Evolutionary conservation across 1,284 basidiomycete species (phyloP), one percentile per base, ranked within the genome.

Genomic region (Sporisorium iseilematis-ciliati): DNA sequence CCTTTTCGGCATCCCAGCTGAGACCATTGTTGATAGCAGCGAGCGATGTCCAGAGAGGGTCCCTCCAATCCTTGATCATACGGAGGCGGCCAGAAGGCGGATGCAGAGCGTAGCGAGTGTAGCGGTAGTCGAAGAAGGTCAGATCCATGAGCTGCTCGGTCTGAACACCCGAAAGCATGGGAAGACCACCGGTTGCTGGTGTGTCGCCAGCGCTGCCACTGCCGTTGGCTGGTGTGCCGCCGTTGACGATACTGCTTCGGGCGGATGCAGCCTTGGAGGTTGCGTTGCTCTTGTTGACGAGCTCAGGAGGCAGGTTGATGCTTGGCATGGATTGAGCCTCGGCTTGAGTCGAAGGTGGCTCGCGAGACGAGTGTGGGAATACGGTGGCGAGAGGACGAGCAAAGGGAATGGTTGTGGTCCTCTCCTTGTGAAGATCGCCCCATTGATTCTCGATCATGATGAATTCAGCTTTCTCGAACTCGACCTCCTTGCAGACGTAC

Each of bases 1-100:
- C 82, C 57, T 80, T 78, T 26, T 82, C 78, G 7, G 72, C 68
- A 41, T 84, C 82, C 51, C 56, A 65, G 31, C 62, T 65, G 41
- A 82, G 69, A 7, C 84, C 84, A 20, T 66, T 59, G 18, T 75
- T 67, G 60, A 81, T 73, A 25, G 72, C 56, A 18, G 87, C 84
- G 8, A 91, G 85, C 6, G 90, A 89, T 2, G 89, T 89, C 93
- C 94, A 95, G 11, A 88, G 87, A 0, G 90, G 89, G 85, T 99
- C 96, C 69, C 94, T 89, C 97, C 97, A 99, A 78, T 97, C 92
- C 80, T 95, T 95, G 78, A 84, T 49, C 89, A 94, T 92, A 43
- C 87, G 88, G 86, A 97, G 97, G 45, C 93, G 86, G 3, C 95
- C 94, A 1, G 90, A 92, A 54, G 90, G 89, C 4, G 92, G 92